Conservation (phyloP, 257 asterid species). For the Henckelia pumila region DNA sequence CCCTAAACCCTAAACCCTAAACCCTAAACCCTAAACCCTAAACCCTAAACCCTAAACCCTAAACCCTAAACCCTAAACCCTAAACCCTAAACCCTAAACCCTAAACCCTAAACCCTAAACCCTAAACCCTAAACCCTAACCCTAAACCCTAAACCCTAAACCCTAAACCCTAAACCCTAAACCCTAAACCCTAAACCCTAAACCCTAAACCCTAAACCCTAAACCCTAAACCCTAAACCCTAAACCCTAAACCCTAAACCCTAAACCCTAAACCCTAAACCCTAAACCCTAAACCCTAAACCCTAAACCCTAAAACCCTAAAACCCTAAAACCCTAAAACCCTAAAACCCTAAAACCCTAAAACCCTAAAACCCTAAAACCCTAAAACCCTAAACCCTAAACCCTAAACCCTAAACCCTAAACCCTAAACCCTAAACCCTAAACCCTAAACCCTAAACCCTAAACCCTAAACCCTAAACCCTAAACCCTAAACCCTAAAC, state of each 20-base stretch:
- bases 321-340: too few species aligned
- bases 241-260: constrained; percentile 35
- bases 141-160: constrained; percentile 31
- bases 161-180: constrained; percentile 33
- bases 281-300: constrained; percentile 34
- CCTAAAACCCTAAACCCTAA: constrained; percentile 34
- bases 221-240: constrained; percentile 37
- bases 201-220: constrained; percentile 33
- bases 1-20: constrained; percentile 17
- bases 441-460: constrained; percentile 30
- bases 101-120: constrained; percentile 30
- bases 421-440: constrained; percentile 30
- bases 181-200: constrained; percentile 31
- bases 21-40: neutral
- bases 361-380: constrained; percentile 29
- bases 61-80: too few species aligned
- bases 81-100: constrained; percentile 22
- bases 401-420: constrained; percentile 30
- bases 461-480: constrained; percentile 31
- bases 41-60: too few species aligned
- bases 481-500: constrained; percentile 26
- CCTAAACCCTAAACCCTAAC: constrained; percentile 33
- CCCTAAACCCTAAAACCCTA: constrained; percentile 31
- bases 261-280: constrained; percentile 35
- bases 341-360: constrained; percentile 25